Base-by-base conservation (phyloP, 2,329 filamentous ascomycete species). In the Pseudocercospora macadamiae region DNA sequence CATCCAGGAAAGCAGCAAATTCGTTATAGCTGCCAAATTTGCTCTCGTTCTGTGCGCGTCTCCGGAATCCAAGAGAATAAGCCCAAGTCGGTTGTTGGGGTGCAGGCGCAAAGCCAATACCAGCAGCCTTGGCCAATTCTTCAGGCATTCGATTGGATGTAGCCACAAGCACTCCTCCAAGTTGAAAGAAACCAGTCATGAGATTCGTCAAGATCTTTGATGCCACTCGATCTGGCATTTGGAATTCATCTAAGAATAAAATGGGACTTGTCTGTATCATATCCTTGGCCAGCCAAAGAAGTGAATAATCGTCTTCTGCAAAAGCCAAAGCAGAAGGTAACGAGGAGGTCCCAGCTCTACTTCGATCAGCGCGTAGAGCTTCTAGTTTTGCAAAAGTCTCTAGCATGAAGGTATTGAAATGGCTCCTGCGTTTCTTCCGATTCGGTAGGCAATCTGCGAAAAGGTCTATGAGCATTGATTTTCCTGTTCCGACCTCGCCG, bases 381-480 rank as follows among this genome's bases (percentile, higher is more conserved):
- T 93, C 90, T 1, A 95, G 78, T 51, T 87, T 86, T 1, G 89
- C 87, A 47, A 93, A 81, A 0, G 85, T 86, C 64, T 93, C 87
- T 7, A 93, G 79, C 89, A 95, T 95, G 68, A 95, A 95, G 0
- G 89, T 91, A 71, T 91, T 91, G 75, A 92, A 95, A 70, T 93
- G 90, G 86, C 88, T 92, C 60, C 89, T 80, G 66, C 83, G 80
- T 77, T 93, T 93, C 68, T 86, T 87, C 44, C 81, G 78, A 14
- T 86, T 91, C 1, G 90, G 90, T 3, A 95, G 75, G 51, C 88
- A 89, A 52, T 91, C 87, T 12, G 89, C 89, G n/a, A 95, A 84
- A 0, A 95, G 77, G 68, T 93, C 90, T 12, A 93, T 81, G n/a
- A 95, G 82, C 89, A 95, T 92, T 4, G 86, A 89, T 72, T 95